Conservation (phyloP, 2,329 filamentous ascomycete genomes). For the Cercospora brassicicola region DNA sequence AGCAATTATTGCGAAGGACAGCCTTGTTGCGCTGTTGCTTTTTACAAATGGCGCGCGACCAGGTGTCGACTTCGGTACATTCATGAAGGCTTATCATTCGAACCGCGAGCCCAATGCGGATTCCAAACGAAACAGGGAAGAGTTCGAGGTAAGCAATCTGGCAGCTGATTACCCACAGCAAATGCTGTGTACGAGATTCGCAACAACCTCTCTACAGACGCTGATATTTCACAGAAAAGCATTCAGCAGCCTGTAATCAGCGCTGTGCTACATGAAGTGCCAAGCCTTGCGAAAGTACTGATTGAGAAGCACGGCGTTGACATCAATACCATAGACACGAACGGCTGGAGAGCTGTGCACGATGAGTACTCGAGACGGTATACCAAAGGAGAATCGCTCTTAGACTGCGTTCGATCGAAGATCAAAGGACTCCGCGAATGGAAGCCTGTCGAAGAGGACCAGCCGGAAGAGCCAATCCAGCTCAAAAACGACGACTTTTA, state of each 20-base stretch:
- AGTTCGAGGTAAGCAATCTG: constrained; percentile 42
- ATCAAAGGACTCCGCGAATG: constrained; percentile 54
- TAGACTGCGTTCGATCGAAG: constrained; percentile 62
- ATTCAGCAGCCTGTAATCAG: constrained; percentile 66
- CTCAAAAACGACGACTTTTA: constrained; percentile 52
- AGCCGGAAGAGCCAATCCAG: constrained; percentile 32
- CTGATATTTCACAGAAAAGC: constrained; percentile 30
- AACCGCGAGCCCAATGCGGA: constrained; percentile 38
- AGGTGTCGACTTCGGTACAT: constrained; percentile 63
- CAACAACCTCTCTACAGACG: not conserved
- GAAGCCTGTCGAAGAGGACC: constrained; percentile 41
- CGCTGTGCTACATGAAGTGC: constrained; percentile 57
- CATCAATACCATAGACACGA: constrained; percentile 58
- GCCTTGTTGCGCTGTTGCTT: constrained; percentile 58
- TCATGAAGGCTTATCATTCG: constrained; percentile 58
- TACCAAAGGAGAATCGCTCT: constrained; percentile 49
- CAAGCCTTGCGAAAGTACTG: constrained; percentile 58
- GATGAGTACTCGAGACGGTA: constrained; percentile 42
- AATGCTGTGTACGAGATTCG: not conserved
- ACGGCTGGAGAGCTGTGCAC: constrained; percentile 35
- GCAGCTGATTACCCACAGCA: not conserved
- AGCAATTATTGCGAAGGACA: constrained; percentile 58
- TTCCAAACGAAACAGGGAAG: constrained; percentile 52
- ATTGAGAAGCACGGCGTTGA: constrained; percentile 60
- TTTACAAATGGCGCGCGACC: constrained; percentile 63